Conservation (phyloP, 1,139 yeast genomes). For the Debaryomycetaceae sp. region DNA sequence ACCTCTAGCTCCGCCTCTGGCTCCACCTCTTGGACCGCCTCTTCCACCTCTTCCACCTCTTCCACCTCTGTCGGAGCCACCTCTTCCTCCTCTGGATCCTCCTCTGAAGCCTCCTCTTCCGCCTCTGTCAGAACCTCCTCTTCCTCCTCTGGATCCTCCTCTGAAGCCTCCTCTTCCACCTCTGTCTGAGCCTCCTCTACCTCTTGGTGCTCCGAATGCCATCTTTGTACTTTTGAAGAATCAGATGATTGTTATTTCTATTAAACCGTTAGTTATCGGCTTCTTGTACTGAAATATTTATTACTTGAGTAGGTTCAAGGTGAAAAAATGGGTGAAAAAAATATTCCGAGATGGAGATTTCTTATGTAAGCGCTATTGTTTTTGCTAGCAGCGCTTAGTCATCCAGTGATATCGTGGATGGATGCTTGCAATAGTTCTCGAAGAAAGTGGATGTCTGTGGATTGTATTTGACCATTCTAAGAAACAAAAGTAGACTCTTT, state of each 20-base stretch:
- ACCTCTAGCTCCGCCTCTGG: constrained; percentile 71
- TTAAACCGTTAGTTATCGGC: background rate
- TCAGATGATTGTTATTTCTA: background rate
- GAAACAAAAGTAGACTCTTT: no score
- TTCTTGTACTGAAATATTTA: background rate
- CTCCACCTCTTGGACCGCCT: constrained; percentile 72
- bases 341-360: background rate
- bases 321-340: background rate
- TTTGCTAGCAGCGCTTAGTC: constrained; percentile 14
- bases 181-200: constrained; percentile 37
- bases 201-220: constrained; percentile 35
- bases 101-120: constrained; percentile 23
- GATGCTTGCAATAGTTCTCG: no score
- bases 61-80: constrained; percentile 42
- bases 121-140: constrained; percentile 17
- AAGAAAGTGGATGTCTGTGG: no score
- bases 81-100: constrained; percentile 33
- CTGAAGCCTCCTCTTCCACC: constrained; percentile 48
- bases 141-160: constrained; percentile 53
- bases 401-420: constrained; percentile 1
- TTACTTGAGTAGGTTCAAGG: background rate
- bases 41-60: constrained; percentile 50
- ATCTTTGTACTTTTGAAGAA: constrained; percentile 11
- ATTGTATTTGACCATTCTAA: no score
- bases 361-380: constrained; percentile 11